Percentiles rank a stretch among this genome's conserved stretches.
phyloP scores from a whole-genome alignment of 2,329 filamentous ascomycete species.

The Thielaviopsis punctulata region DNA sequence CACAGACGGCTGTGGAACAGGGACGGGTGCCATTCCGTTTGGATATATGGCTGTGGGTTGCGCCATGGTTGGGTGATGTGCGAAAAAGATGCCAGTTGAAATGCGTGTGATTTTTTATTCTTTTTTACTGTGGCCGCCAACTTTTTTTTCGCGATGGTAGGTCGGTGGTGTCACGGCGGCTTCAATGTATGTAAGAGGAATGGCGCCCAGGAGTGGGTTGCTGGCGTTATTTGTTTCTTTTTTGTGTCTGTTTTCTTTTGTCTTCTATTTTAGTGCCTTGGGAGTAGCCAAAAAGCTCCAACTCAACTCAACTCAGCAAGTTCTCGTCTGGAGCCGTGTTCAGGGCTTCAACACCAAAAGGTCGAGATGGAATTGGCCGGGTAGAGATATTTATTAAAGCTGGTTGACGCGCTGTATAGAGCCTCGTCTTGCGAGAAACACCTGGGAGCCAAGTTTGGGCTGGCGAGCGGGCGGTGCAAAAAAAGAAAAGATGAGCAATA shows the following conservation, averaged over 20 bases:
- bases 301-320: neutral
- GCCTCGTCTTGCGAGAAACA: neutral
- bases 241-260: neutral
- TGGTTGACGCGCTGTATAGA: neutral
- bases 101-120: neutral
- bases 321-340: neutral
- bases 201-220: neutral
- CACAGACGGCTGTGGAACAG: conserved; percentile 4
- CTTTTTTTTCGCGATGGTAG: conserved; percentile 1
- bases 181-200: neutral
- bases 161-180: conserved; percentile 1
- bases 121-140: neutral
- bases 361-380: neutral
- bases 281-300: neutral
- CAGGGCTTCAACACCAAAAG: neutral
- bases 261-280: neutral
- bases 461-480: neutral
- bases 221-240: neutral
- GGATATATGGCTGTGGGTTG: conserved; percentile 23
- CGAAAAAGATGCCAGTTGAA: neutral
- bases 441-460: neutral
- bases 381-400: neutral
- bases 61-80: conserved; percentile 20
- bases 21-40: conserved; percentile 21
- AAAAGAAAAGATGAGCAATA: neutral